Percentiles rank a stretch among this genome's conserved stretches.
Conservation (phyloP, 352 stramenopile genomes). For the Poterioochromonas sp. region DNA sequence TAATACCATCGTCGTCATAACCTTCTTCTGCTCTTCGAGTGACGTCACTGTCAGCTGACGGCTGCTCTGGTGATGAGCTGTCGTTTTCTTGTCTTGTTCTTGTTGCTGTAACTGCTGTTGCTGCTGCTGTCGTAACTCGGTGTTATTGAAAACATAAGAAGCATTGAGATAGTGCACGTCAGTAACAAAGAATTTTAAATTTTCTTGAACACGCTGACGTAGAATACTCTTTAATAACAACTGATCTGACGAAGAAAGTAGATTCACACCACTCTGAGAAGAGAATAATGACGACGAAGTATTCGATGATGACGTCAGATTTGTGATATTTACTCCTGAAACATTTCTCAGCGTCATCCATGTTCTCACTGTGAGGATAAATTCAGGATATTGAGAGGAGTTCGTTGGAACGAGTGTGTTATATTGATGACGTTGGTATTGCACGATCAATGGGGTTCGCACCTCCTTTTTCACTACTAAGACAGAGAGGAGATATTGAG, state of each 20-base stretch:
- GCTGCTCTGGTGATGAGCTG: slow-evolving; percentile 1
- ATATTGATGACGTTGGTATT: no score
- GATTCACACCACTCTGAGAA: slow-evolving; percentile 3
- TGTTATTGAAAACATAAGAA: slow-evolving; percentile 10
- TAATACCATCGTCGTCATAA: background rate
- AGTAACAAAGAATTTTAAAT: slow-evolving; percentile 19
- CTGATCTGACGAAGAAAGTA: slow-evolving; percentile 8
- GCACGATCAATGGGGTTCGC: no score
- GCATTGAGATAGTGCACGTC: slow-evolving; percentile 10
- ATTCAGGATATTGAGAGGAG: slow-evolving; percentile 1
- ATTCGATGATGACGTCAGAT: background rate
- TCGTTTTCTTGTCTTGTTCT: background rate
- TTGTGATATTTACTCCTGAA: background rate
- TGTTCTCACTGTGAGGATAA: slow-evolving; percentile 5
- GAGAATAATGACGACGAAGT: background rate
- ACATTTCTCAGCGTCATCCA: slow-evolving; percentile 3
- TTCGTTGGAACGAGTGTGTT: no score
- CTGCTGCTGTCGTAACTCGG: slow-evolving; percentile 1
- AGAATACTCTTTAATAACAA: slow-evolving; percentile 18
- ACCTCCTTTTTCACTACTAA: no score
- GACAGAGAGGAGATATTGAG: no score
- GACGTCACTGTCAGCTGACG: slow-evolving; percentile 1
- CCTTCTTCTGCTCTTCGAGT: background rate
- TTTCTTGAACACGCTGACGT: slow-evolving; percentile 11
- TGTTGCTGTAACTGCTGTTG: slow-evolving; percentile 6